Conservation (phyloP, 2,329 filamentous ascomycete species). For the Paecilomyces niveus region DNA sequence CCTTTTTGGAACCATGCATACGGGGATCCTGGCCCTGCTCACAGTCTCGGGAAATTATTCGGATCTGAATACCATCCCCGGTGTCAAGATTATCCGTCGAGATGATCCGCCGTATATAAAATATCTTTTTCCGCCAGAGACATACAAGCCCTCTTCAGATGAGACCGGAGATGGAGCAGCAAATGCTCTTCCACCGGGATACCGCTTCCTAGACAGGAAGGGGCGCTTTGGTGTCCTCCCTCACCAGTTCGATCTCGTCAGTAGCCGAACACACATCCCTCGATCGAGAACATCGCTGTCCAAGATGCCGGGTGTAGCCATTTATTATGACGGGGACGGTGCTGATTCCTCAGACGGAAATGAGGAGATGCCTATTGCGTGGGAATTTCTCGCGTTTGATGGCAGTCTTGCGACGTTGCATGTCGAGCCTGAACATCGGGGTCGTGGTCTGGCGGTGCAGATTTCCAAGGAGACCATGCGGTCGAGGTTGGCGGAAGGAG, state of each 20-base stretch:
- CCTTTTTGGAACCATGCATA: slow-evolving; percentile 31
- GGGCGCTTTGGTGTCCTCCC: slow-evolving; percentile 20
- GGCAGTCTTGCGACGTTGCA: slow-evolving; percentile 31
- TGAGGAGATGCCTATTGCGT: slow-evolving; percentile 28
- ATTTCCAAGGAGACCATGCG: slow-evolving; percentile 28
- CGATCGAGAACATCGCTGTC: slow-evolving; percentile 26
- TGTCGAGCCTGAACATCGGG: slow-evolving; percentile 36
- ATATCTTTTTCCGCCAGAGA: slow-evolving; percentile 24
- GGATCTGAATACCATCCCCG: slow-evolving; percentile 7
- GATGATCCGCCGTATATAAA: slow-evolving; percentile 28
- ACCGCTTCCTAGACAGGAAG: slow-evolving; percentile 20
- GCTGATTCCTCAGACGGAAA: neutral
- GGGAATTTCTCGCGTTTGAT: slow-evolving; percentile 34
- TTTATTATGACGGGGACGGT: slow-evolving; percentile 19
- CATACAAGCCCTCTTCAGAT: slow-evolving; percentile 6
- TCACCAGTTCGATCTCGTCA: slow-evolving; percentile 29
- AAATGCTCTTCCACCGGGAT: slow-evolving; percentile 20
- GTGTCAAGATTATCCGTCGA: slow-evolving; percentile 20
- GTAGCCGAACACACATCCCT: slow-evolving; percentile 32
- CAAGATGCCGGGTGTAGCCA: slow-evolving; percentile 24
- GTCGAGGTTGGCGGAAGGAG: slow-evolving; percentile 15
- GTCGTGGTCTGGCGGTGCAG: slow-evolving; percentile 25
- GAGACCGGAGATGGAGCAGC: neutral
- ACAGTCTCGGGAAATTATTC: slow-evolving; percentile 11
- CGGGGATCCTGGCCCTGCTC: slow-evolving; percentile 23